Conservation (phyloP, 164 flowering plant species). For the Macadamia tetraphylla region DNA sequence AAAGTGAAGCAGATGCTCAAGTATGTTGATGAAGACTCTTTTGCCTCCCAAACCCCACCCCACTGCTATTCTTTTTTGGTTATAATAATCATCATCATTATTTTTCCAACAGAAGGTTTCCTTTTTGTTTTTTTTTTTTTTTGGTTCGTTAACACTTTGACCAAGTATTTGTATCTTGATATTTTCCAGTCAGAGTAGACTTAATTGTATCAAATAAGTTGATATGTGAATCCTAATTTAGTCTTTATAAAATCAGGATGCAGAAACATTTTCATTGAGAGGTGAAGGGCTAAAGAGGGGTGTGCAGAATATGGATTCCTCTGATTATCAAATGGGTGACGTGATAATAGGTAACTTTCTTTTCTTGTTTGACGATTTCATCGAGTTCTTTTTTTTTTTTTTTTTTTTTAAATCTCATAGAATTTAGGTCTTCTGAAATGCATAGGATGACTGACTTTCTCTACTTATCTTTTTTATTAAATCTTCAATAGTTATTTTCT, state of each 20-base stretch:
- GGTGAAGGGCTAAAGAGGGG: conserved; percentile 73
- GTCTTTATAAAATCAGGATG: conserved; percentile 42
- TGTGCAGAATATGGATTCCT: conserved; percentile 58
- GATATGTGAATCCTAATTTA: conserved; percentile 6
- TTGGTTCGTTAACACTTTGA: neutral
- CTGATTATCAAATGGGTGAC: conserved; percentile 77
- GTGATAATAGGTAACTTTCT: conserved; percentile 37
- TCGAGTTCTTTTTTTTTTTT: neutral
- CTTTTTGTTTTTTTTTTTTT: conserved; percentile 1
- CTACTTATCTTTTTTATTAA: neutral
- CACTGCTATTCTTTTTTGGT: neutral
- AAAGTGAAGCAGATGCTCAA: conserved; percentile 44
- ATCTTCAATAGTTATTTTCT: neutral
- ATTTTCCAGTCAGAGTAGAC: neutral
- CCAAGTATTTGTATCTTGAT: neutral
- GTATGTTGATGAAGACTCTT: conserved; percentile 23
- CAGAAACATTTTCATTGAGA: conserved; percentile 34
- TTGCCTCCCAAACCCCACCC: too few species aligned
- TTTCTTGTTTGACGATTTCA: too few species aligned
- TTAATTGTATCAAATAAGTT: too few species aligned
- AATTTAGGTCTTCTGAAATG: conserved; percentile 1
- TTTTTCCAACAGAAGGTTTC: neutral
- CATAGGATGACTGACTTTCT: neutral
- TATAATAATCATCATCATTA: neutral
- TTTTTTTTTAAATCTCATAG: neutral